Percentiles rank a stretch among this genome's conserved stretches.
phyloP scores from a whole-genome alignment of 768 basidiomycete genomes.

The Suillus bovinus region DNA sequence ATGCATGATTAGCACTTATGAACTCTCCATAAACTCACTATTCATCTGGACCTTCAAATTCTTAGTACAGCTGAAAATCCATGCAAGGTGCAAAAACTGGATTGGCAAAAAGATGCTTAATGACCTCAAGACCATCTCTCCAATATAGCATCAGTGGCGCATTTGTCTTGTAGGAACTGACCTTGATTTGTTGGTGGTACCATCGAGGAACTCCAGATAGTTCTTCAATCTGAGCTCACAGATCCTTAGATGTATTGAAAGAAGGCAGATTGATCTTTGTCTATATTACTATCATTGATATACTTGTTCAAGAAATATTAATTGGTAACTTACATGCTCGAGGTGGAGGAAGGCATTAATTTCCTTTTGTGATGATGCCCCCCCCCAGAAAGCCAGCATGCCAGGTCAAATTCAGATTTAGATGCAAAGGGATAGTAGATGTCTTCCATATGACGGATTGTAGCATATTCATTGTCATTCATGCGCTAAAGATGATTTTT shows the following conservation, averaged over 20 bases:
- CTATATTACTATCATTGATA: neutral
- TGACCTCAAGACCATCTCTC: no score
- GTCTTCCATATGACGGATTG: neutral
- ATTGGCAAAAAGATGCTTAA: no score
- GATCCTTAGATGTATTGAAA: neutral
- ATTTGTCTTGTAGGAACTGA: slow-evolving; percentile 10
- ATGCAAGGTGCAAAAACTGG: no score
- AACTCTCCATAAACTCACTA: no score
- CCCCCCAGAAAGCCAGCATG: slow-evolving; percentile 9
- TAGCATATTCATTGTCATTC: neutral
- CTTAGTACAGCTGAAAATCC: no score
- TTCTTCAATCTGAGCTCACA: neutral
- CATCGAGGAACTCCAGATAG: slow-evolving; percentile 13
- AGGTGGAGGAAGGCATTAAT: slow-evolving; percentile 6
- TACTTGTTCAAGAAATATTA: neutral
- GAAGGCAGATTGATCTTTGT: neutral
- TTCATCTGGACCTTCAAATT: no score
- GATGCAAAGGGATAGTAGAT: slow-evolving; percentile 7
- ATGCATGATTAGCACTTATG: slow-evolving; percentile 1
- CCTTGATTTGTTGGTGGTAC: slow-evolving; percentile 11
- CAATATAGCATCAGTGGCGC: neutral
- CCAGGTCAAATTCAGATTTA: slow-evolving; percentile 7
- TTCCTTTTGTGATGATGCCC: slow-evolving; percentile 6
- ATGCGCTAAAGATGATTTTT: neutral
- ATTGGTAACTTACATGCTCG: neutral